phyloP scores from a whole-genome alignment of 1,139 yeast genomes.

The Nadsonia commutata region DNA sequence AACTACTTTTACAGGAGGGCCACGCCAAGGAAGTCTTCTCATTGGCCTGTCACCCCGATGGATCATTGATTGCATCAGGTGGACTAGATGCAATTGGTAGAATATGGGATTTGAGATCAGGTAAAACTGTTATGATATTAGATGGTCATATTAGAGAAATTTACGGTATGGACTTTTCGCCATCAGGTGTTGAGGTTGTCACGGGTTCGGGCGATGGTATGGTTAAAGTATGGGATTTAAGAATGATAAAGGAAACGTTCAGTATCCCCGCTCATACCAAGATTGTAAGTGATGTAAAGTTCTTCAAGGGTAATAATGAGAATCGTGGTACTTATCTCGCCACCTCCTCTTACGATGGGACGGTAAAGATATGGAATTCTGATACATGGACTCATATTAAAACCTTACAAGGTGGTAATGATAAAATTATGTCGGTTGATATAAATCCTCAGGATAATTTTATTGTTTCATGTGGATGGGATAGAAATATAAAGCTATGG shows the following conservation, averaged over 20 bases:
- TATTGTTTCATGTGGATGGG: constrained; percentile 68
- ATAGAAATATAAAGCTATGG: constrained; percentile 30
- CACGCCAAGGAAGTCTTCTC: constrained; percentile 64
- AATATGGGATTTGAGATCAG: constrained; percentile 81
- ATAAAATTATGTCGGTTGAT: constrained; percentile 55
- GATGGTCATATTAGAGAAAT: constrained; percentile 62
- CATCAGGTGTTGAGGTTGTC: constrained; percentile 61
- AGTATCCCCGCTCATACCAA: constrained; percentile 68
- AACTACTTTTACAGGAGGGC: constrained; percentile 60
- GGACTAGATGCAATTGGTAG: constrained; percentile 66
- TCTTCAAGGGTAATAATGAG: constrained; percentile 26
- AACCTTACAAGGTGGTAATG: constrained; percentile 78
- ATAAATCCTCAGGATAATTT: constrained; percentile 26
- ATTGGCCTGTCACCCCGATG: constrained; percentile 59
- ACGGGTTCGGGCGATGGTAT: constrained; percentile 79
- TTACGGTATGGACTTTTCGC: constrained; percentile 59
- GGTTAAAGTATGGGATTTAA: constrained; percentile 75
- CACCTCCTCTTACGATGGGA: constrained; percentile 51
- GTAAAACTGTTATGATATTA: constrained; percentile 44
- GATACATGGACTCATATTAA: constrained; percentile 57
- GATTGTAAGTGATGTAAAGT: constrained; percentile 53
- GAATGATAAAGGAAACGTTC: constrained; percentile 32
- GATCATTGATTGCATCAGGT: constrained; percentile 60
- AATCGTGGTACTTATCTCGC: constrained; percentile 36
- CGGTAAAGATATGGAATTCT: constrained; percentile 36